Evolutionary conservation across 2,329 filamentous ascomycete species (phyloP).

Genomic region (Diaporthe citri): DNA sequence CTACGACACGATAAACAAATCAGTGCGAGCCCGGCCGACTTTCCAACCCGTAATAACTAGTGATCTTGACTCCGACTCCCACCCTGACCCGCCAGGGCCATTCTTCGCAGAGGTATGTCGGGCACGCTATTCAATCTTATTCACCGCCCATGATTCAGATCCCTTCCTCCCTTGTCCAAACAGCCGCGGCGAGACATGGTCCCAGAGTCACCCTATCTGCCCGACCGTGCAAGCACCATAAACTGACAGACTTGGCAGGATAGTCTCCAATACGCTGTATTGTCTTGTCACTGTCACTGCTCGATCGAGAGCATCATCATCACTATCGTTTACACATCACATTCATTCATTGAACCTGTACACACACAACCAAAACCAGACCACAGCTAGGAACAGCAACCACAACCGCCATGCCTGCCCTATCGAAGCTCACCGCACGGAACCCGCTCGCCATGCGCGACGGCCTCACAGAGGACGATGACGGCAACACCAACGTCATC

Average conservation of each 20-base stretch:
- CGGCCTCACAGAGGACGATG: constrained; percentile 39
- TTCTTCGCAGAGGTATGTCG: constrained; percentile 38
- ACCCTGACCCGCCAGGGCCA: constrained; percentile 34
- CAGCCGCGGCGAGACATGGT: constrained; percentile 33
- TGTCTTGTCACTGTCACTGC: constrained; percentile 21
- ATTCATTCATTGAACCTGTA: constrained; percentile 30
- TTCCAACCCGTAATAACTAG: constrained; percentile 36
- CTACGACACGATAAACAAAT: constrained; percentile 34
- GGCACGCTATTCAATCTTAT: neutral
- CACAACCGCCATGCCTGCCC: constrained; percentile 52
- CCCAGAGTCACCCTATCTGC: constrained; percentile 4
- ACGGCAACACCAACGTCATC: constrained; percentile 58
- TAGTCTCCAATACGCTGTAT: constrained; percentile 19
- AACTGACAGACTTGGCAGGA: constrained; percentile 36
- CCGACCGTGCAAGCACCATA: neutral
- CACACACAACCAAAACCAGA: constrained; percentile 27
- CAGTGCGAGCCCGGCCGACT: constrained; percentile 26
- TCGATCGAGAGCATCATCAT: constrained; percentile 30
- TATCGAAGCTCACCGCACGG: constrained; percentile 55
- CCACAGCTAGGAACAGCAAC: constrained; percentile 38
- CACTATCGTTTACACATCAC: constrained; percentile 26
- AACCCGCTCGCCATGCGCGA: constrained; percentile 63
- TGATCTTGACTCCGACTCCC: constrained; percentile 26
- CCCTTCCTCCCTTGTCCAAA: constrained; percentile 27
- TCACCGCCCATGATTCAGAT: constrained; percentile 23